Evolutionary conservation across 2,329 filamentous ascomycete species (phyloP), one percentile per base, ranked within the genome.

Genomic region (Beauveria caledonica): DNA sequence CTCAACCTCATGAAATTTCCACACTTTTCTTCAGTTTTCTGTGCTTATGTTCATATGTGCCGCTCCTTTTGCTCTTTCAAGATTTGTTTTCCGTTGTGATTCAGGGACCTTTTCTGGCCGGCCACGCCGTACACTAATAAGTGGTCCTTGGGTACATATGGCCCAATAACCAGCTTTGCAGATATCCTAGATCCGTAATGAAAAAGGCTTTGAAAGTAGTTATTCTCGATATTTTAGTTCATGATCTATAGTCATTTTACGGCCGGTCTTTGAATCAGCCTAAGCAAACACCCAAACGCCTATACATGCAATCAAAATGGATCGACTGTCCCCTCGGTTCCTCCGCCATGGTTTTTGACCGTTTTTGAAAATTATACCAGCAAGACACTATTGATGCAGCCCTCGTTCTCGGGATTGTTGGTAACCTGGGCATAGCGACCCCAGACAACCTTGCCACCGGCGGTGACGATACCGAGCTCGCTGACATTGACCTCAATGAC

Each of bases 401-500:
- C 76, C 57, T 78, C 76, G 63, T 75, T 76, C 68, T 80, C 77
- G 3, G 76, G 76, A 65, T 77, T 78, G 69, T 81, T 82, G 23
- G 81, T 80, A 48, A 90, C 80, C 74, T 92, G 88, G 8, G 89
- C 89, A 76, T 87, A 94, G 66, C 90, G 82, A 67, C 90, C 92
- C 92, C 92, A 97, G 7, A 93, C 90, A 9, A 96, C 90, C 77
- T 97, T 97, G 64, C 94, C 94, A 64, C 86, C 87, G 1, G 92
- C 88, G 3, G 94, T 97, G 17, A 95, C 91, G 63, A 97, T 79
- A 64, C 94, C 94, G 64, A 97, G 76, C 73, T 99, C 94, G 60
- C 84, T 89, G 33, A 97, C 92, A 71, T 99, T 96, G 68, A 97
- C 92, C 76, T 97, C 93, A 69, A 93, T 85, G 54, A 80, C 73